Evolutionary conservation across 129 eudicot species (phyloP).

Genomic region (Artemisia argyi): DNA sequence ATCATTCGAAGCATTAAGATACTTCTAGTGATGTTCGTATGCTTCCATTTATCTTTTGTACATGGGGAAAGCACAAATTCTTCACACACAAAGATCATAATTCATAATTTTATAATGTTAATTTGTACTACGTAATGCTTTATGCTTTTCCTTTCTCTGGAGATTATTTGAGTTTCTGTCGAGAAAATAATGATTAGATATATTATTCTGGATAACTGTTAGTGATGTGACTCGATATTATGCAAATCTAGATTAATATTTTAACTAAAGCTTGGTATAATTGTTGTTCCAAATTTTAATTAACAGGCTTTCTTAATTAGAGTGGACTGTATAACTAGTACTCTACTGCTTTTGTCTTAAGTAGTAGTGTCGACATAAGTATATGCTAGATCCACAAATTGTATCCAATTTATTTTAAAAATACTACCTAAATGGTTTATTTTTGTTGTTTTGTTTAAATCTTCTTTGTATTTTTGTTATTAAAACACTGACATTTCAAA

Average conservation of each 20-base stretch:
- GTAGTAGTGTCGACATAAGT: neutral
- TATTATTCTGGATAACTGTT: neutral
- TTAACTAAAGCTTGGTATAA: neutral
- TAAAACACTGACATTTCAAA: too few relatives aligned
- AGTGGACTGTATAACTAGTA: neutral
- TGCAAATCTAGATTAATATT: neutral
- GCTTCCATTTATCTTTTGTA: conserved; percentile 20
- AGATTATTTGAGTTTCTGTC: conserved; percentile 5
- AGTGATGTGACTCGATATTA: neutral
- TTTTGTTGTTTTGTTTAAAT: too few relatives aligned
- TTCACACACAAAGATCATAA: conserved; percentile 5
- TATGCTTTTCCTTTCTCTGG: neutral
- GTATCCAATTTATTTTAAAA: too few relatives aligned
- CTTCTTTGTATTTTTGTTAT: too few relatives aligned
- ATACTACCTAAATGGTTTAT: too few relatives aligned
- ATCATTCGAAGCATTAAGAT: neutral
- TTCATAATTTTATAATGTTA: neutral
- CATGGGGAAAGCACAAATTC: conserved; percentile 33
- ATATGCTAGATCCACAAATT: too few relatives aligned
- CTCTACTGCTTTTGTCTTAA: neutral
- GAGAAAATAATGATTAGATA: neutral
- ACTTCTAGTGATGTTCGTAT: conserved; percentile 15
- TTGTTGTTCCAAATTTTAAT: neutral
- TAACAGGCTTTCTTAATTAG: neutral
- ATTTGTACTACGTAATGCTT: neutral